Percentiles rank a stretch among this genome's conserved stretches.
Evolutionary conservation across 257 asterid species (phyloP).

Genomic region (Scutellaria baicalensis): DNA sequence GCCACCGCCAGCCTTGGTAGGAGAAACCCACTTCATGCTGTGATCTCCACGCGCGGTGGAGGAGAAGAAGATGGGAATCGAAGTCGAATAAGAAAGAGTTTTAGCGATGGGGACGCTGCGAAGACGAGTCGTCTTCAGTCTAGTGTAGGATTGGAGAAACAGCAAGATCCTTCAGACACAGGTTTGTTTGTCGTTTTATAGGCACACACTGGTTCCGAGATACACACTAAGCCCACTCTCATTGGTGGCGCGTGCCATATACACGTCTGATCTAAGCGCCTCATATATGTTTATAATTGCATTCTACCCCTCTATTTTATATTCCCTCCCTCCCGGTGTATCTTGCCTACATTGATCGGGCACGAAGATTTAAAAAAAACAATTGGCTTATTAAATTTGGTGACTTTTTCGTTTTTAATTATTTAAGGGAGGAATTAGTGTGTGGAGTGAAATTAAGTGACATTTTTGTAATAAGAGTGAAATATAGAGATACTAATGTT

Average conservation of each 20-base stretch:
- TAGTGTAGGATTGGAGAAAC: conserved; percentile 16
- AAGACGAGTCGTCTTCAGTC: conserved; percentile 4
- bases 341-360: too few species aligned
- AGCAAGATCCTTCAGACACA: conserved; percentile 17
- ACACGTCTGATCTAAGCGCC: background rate
- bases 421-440: too few species aligned
- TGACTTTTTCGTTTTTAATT: too few species aligned
- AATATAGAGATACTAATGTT: too few species aligned
- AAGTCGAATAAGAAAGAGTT: background rate
- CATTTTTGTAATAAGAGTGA: too few species aligned
- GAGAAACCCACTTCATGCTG: conserved; percentile 54
- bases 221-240: background rate
- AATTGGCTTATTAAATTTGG: too few species aligned
- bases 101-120: conserved; percentile 25
- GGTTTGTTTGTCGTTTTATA: conserved; percentile 29
- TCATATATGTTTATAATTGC: too few species aligned
- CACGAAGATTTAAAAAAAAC: too few species aligned
- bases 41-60: conserved; percentile 1
- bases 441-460: too few species aligned
- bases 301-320: too few species aligned
- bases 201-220: background rate
- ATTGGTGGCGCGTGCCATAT: conserved; percentile 29
- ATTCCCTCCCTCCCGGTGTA: too few species aligned
- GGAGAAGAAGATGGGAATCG: background rate
- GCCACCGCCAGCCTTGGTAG: conserved; percentile 32